These are phyloP conservation scores for Trichophyton benhamiae DNA, from an alignment of 2,329 filamentous ascomycete species.

Conservation along the genomic window DNA sequence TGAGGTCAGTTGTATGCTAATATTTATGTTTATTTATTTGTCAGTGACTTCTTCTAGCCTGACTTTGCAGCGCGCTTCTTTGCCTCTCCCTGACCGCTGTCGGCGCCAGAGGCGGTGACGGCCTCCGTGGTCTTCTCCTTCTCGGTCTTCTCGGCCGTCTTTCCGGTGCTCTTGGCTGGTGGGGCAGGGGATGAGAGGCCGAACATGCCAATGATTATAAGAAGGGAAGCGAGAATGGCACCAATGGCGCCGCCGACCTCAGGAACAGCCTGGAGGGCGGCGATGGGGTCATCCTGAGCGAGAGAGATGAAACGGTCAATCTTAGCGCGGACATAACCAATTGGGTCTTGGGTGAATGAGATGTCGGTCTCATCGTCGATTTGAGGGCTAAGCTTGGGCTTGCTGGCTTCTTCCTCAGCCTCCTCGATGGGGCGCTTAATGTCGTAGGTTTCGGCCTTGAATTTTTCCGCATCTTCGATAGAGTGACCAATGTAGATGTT, in stretches of 20 bases:
- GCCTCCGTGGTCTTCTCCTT: slow-evolving; percentile 38
- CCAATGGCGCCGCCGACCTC: slow-evolving; percentile 75
- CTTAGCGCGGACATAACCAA: slow-evolving; percentile 83
- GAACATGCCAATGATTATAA: slow-evolving; percentile 56
- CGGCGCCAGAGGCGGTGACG: slow-evolving; percentile 47
- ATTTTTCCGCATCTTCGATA: slow-evolving; percentile 75
- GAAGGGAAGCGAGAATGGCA: slow-evolving; percentile 56
- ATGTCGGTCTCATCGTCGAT: slow-evolving; percentile 60
- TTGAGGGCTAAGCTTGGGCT: slow-evolving; percentile 51
- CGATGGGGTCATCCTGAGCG: slow-evolving; percentile 66
- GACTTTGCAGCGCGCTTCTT: slow-evolving; percentile 43
- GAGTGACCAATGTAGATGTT: slow-evolving; percentile 99
- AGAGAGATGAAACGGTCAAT: slow-evolving; percentile 79
- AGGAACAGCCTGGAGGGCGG: slow-evolving; percentile 79
- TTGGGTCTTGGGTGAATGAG: slow-evolving; percentile 81
- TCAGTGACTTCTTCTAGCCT: background rate
- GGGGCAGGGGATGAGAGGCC: slow-evolving; percentile 49
- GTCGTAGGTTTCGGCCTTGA: slow-evolving; percentile 80
- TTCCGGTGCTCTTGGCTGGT: slow-evolving; percentile 59
- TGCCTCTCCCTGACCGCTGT: slow-evolving; percentile 61
- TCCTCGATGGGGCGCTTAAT: slow-evolving; percentile 76
- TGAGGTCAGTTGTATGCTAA: background rate
- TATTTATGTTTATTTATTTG: background rate
- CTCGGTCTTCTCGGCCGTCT: slow-evolving; percentile 51
- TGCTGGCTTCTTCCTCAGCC: slow-evolving; percentile 62